phyloP scores from a whole-genome alignment of 495 filamentous ascomycete genomes.

The Xylaria castorea region DNA sequence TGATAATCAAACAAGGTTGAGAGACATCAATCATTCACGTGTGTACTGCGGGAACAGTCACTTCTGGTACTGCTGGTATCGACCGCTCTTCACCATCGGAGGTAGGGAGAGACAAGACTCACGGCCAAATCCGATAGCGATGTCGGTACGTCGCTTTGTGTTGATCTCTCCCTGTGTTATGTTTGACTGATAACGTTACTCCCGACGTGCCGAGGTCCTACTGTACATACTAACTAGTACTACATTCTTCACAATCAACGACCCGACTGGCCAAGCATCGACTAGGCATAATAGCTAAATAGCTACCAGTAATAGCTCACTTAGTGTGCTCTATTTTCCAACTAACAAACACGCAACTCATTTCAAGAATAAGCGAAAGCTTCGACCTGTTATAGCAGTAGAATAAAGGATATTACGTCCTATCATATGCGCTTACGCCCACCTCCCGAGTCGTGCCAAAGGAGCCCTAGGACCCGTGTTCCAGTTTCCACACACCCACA shows the following conservation, averaged over 20 bases:
- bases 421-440: constrained; percentile 1
- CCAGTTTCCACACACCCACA: background rate
- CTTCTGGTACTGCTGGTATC: background rate
- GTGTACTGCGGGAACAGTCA: background rate
- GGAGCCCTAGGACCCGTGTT: background rate
- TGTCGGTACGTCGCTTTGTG: background rate
- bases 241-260: background rate
- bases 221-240: no score
- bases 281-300: background rate
- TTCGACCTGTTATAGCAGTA: background rate
- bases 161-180: background rate
- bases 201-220: background rate
- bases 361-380: background rate
- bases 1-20: constrained; percentile 8
- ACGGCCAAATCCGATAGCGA: background rate
- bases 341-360: constrained; percentile 3
- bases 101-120: background rate
- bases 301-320: background rate
- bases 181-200: background rate
- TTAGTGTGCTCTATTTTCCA: constrained; percentile 2
- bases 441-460: constrained; percentile 13
- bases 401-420: constrained; percentile 9
- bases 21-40: constrained; percentile 10
- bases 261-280: background rate
- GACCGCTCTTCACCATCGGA: background rate